phyloP scores from a whole-genome alignment of 495 filamentous ascomycete species.

The Cercophora newfieldiana region DNA sequence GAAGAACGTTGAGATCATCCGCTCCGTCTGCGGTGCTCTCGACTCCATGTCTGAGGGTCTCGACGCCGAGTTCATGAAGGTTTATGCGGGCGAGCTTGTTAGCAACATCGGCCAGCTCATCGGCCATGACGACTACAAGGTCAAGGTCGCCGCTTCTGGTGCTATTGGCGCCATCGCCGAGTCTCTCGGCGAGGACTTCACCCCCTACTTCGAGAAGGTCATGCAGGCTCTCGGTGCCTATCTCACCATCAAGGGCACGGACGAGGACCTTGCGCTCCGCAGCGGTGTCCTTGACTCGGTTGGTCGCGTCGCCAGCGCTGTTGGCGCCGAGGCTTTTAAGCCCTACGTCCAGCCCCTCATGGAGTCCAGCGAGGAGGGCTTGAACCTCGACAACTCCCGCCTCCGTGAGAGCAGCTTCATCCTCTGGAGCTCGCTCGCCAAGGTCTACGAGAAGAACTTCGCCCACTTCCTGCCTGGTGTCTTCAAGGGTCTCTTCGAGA shows the following conservation, averaged over 20 bases:
- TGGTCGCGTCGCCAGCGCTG: constrained; percentile 86
- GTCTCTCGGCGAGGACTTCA: constrained; percentile 77
- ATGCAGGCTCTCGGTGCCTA: constrained; percentile 85
- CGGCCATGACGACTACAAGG: constrained; percentile 78
- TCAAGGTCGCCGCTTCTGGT: constrained; percentile 84
- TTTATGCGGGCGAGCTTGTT: constrained; percentile 79
- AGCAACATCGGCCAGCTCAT: constrained; percentile 80
- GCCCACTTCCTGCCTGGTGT: constrained; percentile 81
- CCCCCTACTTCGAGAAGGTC: constrained; percentile 83
- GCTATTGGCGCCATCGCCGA: constrained; percentile 88
- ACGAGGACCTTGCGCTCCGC: constrained; percentile 87
- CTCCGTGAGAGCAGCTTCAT: constrained; percentile 95
- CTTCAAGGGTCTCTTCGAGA: constrained; percentile 79
- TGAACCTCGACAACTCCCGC: constrained; percentile 85
- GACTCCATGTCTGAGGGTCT: constrained; percentile 89
- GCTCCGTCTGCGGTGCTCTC: constrained; percentile 84
- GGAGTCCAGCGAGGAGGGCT: constrained; percentile 85
- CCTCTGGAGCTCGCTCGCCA: constrained; percentile 90
- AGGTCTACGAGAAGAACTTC: constrained; percentile 91
- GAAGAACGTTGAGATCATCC: constrained; percentile 79
- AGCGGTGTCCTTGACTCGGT: constrained; percentile 88
- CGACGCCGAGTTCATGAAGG: constrained; percentile 75
- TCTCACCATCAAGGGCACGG: constrained; percentile 79
- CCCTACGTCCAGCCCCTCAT: constrained; percentile 87
- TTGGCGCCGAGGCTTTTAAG: constrained; percentile 83